phyloP scores from a whole-genome alignment of 2,329 filamentous ascomycete genomes.

The Pyrenochaeta sp. region DNA sequence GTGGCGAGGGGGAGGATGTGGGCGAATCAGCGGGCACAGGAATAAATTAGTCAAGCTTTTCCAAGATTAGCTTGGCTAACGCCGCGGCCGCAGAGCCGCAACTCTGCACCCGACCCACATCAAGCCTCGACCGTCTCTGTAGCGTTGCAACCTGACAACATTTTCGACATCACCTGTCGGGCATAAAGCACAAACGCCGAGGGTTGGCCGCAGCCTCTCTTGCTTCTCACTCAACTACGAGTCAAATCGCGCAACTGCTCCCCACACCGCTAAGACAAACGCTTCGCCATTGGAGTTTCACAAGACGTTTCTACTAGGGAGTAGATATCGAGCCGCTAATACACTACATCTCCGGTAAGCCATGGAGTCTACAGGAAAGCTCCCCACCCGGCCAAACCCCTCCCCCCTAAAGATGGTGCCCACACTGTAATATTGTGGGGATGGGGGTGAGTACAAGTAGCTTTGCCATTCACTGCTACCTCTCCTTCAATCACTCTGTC shows the following conservation, averaged over 20 bases:
- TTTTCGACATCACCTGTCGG: constrained; percentile 24
- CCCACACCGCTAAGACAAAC: constrained; percentile 20
- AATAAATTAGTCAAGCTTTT: constrained; percentile 17
- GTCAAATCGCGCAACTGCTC: constrained; percentile 13
- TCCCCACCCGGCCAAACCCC: constrained; percentile 6
- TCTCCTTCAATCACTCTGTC: constrained; percentile 10
- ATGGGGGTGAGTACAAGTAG: constrained; percentile 27
- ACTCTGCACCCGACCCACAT: constrained; percentile 11
- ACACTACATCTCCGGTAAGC: constrained; percentile 10
- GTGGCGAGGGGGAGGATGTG: background rate
- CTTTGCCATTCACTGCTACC: constrained; percentile 7
- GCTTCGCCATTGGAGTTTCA: constrained; percentile 11
- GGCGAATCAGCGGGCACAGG: constrained; percentile 1
- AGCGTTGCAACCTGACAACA: constrained; percentile 14
- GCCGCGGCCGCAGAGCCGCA: constrained; percentile 3
- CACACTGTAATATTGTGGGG: constrained; percentile 34
- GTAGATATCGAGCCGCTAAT: constrained; percentile 1
- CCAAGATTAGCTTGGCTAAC: constrained; percentile 4
- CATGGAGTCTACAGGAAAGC: constrained; percentile 15
- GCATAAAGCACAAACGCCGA: constrained; percentile 19
- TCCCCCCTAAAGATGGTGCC: constrained; percentile 4
- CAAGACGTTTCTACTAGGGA: constrained; percentile 3
- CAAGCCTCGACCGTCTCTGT: constrained; percentile 16
- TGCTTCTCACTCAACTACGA: constrained; percentile 7
- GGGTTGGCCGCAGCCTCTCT: constrained; percentile 5